A percentile compares a stretch with the other conserved stretches of the same genome.
phyloP scores from a whole-genome alignment of 176 grass and related monocot genomes.

The Secale cereale region DNA sequence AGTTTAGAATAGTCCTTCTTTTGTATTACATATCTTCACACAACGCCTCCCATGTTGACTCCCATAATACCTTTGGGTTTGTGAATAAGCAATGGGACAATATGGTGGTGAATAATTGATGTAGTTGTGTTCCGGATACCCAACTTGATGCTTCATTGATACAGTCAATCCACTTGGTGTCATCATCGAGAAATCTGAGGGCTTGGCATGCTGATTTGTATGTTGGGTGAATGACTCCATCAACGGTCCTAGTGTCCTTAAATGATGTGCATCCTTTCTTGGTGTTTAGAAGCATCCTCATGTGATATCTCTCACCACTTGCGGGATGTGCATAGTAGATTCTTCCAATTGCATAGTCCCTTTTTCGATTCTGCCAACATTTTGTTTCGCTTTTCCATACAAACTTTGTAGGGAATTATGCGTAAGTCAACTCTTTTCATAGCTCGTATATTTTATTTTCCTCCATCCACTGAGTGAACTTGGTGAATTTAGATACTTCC shows the following conservation, averaged over 20 bases:
- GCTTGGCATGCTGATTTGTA: no score
- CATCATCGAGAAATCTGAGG: neutral
- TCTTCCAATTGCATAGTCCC: neutral
- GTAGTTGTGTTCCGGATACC: neutral
- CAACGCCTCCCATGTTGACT: neutral
- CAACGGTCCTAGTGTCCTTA: no score
- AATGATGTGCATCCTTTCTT: neutral
- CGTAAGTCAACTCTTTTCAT: neutral
- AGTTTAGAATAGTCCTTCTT: no score
- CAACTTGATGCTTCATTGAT: no score
- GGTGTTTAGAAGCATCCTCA: neutral
- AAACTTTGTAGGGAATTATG: neutral
- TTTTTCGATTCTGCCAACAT: neutral
- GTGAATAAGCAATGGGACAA: neutral
- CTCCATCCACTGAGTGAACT: conserved; percentile 23
- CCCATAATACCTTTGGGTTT: neutral
- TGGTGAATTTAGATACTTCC: neutral
- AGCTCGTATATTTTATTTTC: neutral
- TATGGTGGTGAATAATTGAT: neutral
- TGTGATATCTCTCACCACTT: neutral
- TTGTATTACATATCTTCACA: neutral
- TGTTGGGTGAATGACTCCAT: no score
- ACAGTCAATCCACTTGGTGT: neutral
- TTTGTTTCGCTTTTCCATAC: neutral
- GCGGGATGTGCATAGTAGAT: neutral